Percentiles rank a stretch among this genome's conserved stretches.
These are phyloP conservation scores for Magnolia sinica DNA, from an alignment of 164 flowering plant genomes.

Conservation along the genomic window DNA sequence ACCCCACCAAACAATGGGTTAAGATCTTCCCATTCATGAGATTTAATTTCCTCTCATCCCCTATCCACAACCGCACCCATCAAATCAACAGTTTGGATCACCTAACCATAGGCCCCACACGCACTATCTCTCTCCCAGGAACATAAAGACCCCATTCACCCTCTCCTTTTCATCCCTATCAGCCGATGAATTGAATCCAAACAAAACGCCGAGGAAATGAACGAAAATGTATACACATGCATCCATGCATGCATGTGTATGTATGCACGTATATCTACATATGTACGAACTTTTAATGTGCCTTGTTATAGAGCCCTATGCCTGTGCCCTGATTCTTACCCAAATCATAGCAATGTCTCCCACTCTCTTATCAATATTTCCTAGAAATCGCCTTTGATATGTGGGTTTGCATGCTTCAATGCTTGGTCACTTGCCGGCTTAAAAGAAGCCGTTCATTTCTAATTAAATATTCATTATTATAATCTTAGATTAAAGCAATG, in stretches of 20 bases:
- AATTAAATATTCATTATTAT: background rate
- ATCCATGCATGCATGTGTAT: background rate
- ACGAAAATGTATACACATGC: too few relatives aligned
- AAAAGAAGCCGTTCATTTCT: background rate
- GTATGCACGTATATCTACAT: background rate
- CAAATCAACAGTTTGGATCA: too few relatives aligned
- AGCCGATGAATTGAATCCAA: too few relatives aligned
- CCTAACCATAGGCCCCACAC: too few relatives aligned
- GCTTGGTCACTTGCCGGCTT: background rate
- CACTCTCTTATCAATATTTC: constrained; percentile 15
- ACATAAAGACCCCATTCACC: too few relatives aligned
- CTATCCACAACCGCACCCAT: too few relatives aligned
- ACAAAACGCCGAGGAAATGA: too few relatives aligned
- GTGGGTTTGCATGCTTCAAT: background rate
- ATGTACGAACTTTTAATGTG: background rate
- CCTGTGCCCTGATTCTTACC: constrained; percentile 25
- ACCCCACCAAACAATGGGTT: too few relatives aligned
- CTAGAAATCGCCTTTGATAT: background rate
- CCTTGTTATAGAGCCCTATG: background rate
- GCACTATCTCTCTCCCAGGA: too few relatives aligned
- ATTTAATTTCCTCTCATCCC: too few relatives aligned
- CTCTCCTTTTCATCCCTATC: too few relatives aligned
- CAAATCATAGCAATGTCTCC: constrained; percentile 33
- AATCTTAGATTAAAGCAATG: background rate
- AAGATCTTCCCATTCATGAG: too few relatives aligned